Percentiles rank a stretch among this genome's conserved stretches.
These are phyloP conservation scores for Paramecium sexaurelia DNA, from an alignment of 73 alveolate species.

Conservation along the genomic window DNA sequence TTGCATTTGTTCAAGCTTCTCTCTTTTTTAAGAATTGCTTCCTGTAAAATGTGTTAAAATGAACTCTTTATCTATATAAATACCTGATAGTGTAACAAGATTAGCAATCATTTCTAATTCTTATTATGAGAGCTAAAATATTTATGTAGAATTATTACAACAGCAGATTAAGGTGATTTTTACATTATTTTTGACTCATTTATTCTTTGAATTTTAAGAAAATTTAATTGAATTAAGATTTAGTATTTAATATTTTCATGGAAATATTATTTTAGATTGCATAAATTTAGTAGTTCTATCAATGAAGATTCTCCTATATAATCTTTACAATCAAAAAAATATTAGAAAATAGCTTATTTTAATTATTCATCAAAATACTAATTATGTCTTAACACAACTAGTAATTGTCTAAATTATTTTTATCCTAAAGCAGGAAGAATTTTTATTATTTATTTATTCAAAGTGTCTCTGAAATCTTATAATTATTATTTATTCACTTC, in stretches of 20 bases:
- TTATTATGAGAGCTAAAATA: neutral
- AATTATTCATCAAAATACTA: neutral
- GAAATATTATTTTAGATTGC: neutral
- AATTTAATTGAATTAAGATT: neutral
- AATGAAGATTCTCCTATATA: neutral
- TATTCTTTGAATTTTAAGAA: neutral
- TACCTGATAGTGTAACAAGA: neutral
- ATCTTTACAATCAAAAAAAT: neutral
- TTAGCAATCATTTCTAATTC: neutral
- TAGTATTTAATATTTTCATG: neutral
- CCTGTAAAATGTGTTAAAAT: neutral
- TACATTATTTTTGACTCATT: neutral
- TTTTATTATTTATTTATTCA: neutral
- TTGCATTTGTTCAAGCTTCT: neutral
- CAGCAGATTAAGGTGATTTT: no score
- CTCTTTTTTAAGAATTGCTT: neutral
- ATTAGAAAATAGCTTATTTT: neutral
- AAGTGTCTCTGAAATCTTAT: neutral
- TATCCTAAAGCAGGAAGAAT: neutral
- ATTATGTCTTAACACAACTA: neutral
- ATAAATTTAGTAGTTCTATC: neutral
- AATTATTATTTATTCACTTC: neutral
- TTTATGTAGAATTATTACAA: no score
- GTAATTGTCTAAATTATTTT: neutral
- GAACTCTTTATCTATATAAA: neutral